Evolutionary conservation across 2,329 filamentous ascomycete genomes (phyloP).

Genomic region (Gnomoniopsis sp.): DNA sequence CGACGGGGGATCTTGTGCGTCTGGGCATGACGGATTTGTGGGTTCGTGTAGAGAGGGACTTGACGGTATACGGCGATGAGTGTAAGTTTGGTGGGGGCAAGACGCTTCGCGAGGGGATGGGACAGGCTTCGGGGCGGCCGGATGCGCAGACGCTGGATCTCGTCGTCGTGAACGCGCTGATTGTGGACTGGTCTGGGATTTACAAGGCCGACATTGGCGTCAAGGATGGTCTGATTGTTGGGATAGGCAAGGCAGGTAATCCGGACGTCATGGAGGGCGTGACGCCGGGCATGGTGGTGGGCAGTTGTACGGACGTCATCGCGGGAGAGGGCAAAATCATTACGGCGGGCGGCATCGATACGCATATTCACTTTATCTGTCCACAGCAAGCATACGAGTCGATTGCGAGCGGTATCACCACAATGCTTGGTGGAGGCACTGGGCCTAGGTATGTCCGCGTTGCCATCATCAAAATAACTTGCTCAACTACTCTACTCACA

Average conservation of each 20-base stretch:
- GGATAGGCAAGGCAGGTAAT: conserved; percentile 91
- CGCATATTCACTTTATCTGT: conserved; percentile 92
- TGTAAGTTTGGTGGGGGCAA: conserved; percentile 95
- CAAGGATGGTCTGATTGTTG: conserved; percentile 80
- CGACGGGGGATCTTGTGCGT: conserved; percentile 79
- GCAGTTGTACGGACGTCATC: conserved; percentile 86
- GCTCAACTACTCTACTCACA: not conserved
- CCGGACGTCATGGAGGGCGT: conserved; percentile 97
- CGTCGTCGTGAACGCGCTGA: conserved; percentile 83
- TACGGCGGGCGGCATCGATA: conserved; percentile 85
- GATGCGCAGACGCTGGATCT: conserved; percentile 75
- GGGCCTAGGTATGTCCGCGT: conserved; percentile 68
- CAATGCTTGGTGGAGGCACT: conserved; percentile 85
- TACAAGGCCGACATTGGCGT: conserved; percentile 97
- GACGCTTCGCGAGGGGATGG: conserved; percentile 92
- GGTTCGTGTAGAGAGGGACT: conserved; percentile 84
- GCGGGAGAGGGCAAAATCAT: conserved; percentile 88
- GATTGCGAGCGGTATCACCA: conserved; percentile 82
- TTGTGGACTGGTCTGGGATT: conserved; percentile 89
- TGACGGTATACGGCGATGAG: conserved; percentile 84
- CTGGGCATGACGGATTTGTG: conserved; percentile 84
- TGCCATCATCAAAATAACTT: not conserved
- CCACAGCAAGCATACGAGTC: conserved; percentile 86
- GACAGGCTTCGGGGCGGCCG: conserved; percentile 75
- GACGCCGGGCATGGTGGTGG: conserved; percentile 72